Base-by-base conservation (phyloP, 495 filamentous ascomycete genomes). In the Annulohypoxylon moriforme region DNA sequence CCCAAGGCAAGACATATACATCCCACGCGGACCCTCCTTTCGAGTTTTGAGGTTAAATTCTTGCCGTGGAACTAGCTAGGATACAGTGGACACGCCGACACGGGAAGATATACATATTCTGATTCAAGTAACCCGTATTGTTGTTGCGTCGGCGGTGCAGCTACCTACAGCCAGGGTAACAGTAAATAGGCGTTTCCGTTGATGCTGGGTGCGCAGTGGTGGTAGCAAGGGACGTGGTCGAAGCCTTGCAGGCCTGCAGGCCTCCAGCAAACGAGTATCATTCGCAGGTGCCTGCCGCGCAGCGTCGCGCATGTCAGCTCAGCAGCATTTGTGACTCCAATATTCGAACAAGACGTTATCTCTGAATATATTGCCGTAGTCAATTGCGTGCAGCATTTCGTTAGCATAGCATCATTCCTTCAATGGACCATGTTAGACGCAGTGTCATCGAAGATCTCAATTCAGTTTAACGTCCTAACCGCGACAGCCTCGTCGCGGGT, bases 1-100 rank as follows among this genome's bases (percentile, higher is more conserved):
- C 36, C 44, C 68, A 49, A 65, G 36, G 46, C 68, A 49, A 70
- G 68, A 70, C 61, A 70, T 46, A 25, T 29, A 31, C 61, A 70
- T 69, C 71, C 71, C 71, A 73, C 71, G 71, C 71, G 57, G 66
- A 67, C 71, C 71, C 61, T 68, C 71, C 62, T 61, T 67, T 66
- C 40, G 18, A 63, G 42, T 65, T 65, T 58, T 50, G 56, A 68
- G 40, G 53, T 59, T 52, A 50, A 38, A 63, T 69, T 53, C 36
- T 58, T 73, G 27, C 66, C 61, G 40, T 60, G 49, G 34, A 36
- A 55, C 71, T 69, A 66, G 57, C 66, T 34, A 20, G 49, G 55
- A 40, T 24, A 55, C 49, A 49, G 58, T 44, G 57, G 53, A 31
- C 36, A 31, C 24, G 56, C 52, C 50, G 56, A 69, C 55, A 40